Percentiles rank a stretch among this genome's conserved stretches.
These are phyloP conservation scores for Sindora glabra DNA, from an alignment of 306 rosid genomes.

Conservation along the genomic window DNA sequence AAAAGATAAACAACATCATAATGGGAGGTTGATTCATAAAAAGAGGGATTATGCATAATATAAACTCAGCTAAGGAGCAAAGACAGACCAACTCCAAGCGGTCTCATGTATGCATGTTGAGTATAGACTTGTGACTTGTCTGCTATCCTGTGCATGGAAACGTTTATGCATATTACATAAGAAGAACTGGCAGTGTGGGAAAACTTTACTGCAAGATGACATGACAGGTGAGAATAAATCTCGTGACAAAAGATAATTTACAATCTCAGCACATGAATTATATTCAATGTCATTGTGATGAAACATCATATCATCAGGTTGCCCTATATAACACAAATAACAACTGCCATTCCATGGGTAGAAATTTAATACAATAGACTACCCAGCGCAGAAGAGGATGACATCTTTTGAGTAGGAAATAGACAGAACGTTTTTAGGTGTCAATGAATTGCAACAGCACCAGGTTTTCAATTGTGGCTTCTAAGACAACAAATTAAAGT, in stretches of 20 bases:
- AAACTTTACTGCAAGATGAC: not conserved
- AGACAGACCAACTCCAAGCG: slow-evolving; percentile 89
- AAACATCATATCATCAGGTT: not conserved
- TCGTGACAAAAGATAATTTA: not conserved
- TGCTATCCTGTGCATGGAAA: slow-evolving; percentile 67
- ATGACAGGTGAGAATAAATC: too few species aligned
- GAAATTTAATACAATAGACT: too few species aligned
- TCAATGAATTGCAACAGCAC: not conserved
- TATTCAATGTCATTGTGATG: not conserved
- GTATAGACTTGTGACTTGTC: slow-evolving; percentile 98
- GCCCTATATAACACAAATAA: too few species aligned
- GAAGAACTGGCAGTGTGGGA: slow-evolving; percentile 1
- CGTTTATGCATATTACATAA: slow-evolving; percentile 2
- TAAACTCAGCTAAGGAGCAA: not conserved
- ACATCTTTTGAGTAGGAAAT: too few species aligned
- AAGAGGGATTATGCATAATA: not conserved
- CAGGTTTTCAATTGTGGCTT: not conserved
- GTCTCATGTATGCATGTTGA: slow-evolving; percentile 99
- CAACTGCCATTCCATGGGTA: too few species aligned
- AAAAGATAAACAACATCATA: slow-evolving; percentile 15
- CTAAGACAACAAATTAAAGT: not conserved
- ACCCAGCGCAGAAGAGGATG: too few species aligned
- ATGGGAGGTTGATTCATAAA: not conserved
- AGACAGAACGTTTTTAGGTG: not conserved
- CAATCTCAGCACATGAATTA: not conserved